Conservation (phyloP, 2,329 filamentous ascomycete genomes). For the Penicillium sp. region DNA sequence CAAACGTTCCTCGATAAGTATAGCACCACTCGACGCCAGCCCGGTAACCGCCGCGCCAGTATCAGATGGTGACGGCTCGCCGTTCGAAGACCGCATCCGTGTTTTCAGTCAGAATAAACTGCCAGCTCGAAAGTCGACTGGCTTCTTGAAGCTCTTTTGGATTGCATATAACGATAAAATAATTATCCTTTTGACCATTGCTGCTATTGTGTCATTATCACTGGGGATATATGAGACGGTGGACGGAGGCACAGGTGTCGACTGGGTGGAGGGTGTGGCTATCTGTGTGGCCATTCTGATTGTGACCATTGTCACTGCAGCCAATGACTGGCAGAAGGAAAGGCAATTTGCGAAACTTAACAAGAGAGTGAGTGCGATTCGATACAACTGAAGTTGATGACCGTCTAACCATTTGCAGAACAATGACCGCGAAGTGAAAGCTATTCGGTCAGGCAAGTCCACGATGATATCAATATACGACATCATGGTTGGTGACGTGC, state of each 20-base stretch:
- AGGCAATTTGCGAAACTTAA: conserved; percentile 64
- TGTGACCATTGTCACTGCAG: conserved; percentile 60
- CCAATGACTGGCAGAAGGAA: conserved; percentile 68
- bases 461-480: conserved; percentile 64
- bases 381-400: not conserved
- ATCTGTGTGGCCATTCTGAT: conserved; percentile 65
- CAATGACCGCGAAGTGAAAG: conserved; percentile 63
- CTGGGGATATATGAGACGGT: conserved; percentile 68
- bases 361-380: conserved; percentile 36
- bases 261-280: conserved; percentile 67
- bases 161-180: conserved; percentile 72
- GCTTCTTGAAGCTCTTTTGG: conserved; percentile 62
- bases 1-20: conserved; percentile 16
- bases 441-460: conserved; percentile 64
- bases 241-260: conserved; percentile 50
- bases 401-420: conserved; percentile 48
- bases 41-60: conserved; percentile 4
- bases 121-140: conserved; percentile 62
- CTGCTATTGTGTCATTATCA: conserved; percentile 65
- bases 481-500: conserved; percentile 66
- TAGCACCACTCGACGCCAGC: conserved; percentile 3
- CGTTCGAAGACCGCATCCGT: conserved; percentile 57
- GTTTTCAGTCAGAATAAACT: conserved; percentile 61
- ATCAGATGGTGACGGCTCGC: conserved; percentile 21
- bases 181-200: conserved; percentile 65